A percentile compares a stretch with the other conserved stretches of the same genome.
phyloP scores from a whole-genome alignment of 2,329 filamentous ascomycete genomes.

The Calonectria naviculata region DNA sequence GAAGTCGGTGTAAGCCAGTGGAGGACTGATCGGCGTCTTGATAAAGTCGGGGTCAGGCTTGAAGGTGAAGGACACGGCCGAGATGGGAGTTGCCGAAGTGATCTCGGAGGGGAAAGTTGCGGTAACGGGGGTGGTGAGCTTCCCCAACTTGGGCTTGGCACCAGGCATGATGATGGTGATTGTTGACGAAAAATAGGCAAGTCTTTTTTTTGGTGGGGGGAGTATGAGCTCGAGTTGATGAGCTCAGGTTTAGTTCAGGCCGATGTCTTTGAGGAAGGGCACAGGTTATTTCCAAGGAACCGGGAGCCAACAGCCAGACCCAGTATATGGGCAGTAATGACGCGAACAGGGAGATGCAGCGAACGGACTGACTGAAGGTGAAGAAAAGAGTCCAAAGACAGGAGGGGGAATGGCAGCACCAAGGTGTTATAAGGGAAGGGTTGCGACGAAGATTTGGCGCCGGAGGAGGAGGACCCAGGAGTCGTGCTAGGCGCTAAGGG shows the following conservation, averaged over 20 bases:
- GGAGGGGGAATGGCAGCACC: constrained; percentile 37
- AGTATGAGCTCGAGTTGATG: constrained; percentile 21
- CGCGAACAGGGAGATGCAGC: constrained; percentile 37
- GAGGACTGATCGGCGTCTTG: constrained; percentile 94
- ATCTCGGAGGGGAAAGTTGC: constrained; percentile 71
- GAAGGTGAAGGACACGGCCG: constrained; percentile 51
- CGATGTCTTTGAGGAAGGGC: constrained; percentile 1
- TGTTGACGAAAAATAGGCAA: constrained; percentile 14
- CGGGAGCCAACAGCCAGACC: constrained; percentile 37
- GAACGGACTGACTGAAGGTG: constrained; percentile 41
- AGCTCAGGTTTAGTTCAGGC: constrained; percentile 19
- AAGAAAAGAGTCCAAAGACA: constrained; percentile 29
- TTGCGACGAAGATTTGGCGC: constrained; percentile 43
- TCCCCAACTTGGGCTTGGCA: constrained; percentile 69
- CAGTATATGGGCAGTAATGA: constrained; percentile 28
- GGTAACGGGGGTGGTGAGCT: constrained; percentile 71
- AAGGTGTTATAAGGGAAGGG: constrained; percentile 41
- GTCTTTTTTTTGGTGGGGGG: constrained; percentile 5
- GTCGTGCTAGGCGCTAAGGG: constrained; percentile 38
- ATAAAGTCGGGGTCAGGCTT: constrained; percentile 64
- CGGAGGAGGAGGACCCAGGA: constrained; percentile 36
- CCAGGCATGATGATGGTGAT: constrained; percentile 58
- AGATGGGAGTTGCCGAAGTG: constrained; percentile 75
- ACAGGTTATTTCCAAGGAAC: constrained; percentile 29
- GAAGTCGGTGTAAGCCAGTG: constrained; percentile 91